Evolutionary conservation across 192 early-diverging fungal genomes (phyloP).

Genomic region (Backusella sp.): DNA sequence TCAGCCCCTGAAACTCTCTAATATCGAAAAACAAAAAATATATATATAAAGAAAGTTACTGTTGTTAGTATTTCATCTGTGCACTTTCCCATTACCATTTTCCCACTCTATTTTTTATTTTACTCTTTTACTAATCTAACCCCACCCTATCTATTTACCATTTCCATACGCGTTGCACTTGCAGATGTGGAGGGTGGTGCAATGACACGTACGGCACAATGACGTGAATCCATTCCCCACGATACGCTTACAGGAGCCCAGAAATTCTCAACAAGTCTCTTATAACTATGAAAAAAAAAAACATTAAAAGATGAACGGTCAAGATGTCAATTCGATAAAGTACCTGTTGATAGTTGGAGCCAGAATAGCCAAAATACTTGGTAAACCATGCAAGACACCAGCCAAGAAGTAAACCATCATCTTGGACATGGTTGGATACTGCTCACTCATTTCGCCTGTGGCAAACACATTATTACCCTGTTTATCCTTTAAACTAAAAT

Average conservation of each 20-base stretch:
- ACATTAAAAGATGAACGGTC: not conserved
- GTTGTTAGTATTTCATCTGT: slow-evolving; percentile 3
- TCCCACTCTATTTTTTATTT: not conserved
- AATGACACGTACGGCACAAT: slow-evolving; percentile 72
- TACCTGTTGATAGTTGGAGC: slow-evolving; percentile 80
- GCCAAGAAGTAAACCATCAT: slow-evolving; percentile 55
- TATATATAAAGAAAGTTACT: not conserved
- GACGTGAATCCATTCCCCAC: slow-evolving; percentile 77
- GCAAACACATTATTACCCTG: slow-evolving; percentile 56
- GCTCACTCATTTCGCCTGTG: slow-evolving; percentile 14
- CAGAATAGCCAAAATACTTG: slow-evolving; percentile 67
- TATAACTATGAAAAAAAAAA: slow-evolving; percentile 50
- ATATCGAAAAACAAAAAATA: slow-evolving; percentile 11
- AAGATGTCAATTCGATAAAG: not conserved
- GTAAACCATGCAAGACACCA: slow-evolving; percentile 59
- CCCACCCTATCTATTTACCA: slow-evolving; percentile 37
- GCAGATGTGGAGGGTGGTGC: slow-evolving; percentile 66
- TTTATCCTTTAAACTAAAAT: slow-evolving; percentile 62
- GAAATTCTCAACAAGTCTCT: slow-evolving; percentile 77
- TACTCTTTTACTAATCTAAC: slow-evolving; percentile 1
- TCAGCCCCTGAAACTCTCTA: slow-evolving; percentile 79
- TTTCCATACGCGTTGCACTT: slow-evolving; percentile 68
- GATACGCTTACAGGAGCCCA: slow-evolving; percentile 84
- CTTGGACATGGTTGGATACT: slow-evolving; percentile 45
- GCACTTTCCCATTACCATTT: not conserved